Base-by-base conservation (phyloP, 495 filamentous ascomycete genomes). In the Hypoxylon lienhwacheense region DNA sequence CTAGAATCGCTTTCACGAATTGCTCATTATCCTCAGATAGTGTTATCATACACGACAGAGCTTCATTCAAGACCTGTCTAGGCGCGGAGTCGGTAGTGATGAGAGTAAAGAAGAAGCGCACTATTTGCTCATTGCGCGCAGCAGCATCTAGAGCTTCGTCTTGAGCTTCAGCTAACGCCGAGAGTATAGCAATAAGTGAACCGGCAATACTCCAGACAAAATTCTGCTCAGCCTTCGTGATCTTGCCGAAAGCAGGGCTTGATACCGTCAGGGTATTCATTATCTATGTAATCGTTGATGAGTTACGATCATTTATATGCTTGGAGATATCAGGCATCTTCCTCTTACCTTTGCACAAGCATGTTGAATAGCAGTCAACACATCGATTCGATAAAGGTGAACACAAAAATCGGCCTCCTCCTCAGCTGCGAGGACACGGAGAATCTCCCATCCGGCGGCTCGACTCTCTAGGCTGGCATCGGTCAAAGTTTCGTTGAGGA, bases 361-460 rank as follows among this genome's bases (percentile, higher is more conserved):
- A 65, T 76, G 73, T 36, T 75, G 69, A 36, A 81, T 70, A 12
- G 82, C 78, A 14, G 80, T 80, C 29, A 85, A 51, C 15, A 82
- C 63, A 62, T 83, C 81, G 24, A 78, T 68, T 40, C 83, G 66
- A 51, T 75, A 84, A 44, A 85, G 61, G 46, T 84, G 80, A n/a
- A 85, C 68, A 47, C 80, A 81, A 36, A 85, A 83, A 48, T 82
- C 81, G 5, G 72, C 68, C 47, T 83, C 81, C 56, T 85, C 83
- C 48, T 81, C 78, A 51, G 77, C 66, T 7, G 74, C 77, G 33
- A 85, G 73, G 20, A 80, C 77, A 50, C 75, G 70, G 40, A 85
- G 73, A 52, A 84, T 80, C 8, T 77, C 73, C 83, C 83, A 85
- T 3, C 81, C 82, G 16, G 80, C 77, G 19, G 79, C 76, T 31